Base-by-base conservation (phyloP, 257 asterid species). In the Capsicum baccatum region DNA sequence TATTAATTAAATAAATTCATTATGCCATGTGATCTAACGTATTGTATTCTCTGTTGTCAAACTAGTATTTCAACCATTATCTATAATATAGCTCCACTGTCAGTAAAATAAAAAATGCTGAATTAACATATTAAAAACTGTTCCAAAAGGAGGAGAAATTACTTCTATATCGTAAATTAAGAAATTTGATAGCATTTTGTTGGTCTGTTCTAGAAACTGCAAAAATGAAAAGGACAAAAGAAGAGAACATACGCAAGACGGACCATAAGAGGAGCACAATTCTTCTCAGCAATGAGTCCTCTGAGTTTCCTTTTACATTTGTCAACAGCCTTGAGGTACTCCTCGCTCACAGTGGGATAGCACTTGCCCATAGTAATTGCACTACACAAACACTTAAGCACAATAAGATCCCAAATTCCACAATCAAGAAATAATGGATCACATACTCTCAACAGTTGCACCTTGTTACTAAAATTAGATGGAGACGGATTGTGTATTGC, bases 181-280 rank as follows among this genome's bases (percentile, higher is more conserved):
- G 26, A 5, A 44, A 70, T 70, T n/a, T 17, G 37, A 13, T 70
- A 70, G 57, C 57, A 66, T 70, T 69, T n/a, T 6, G 3, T 59
- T 19, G 37, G 33, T 62, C 35, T 62, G 67, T 60, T 62, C 19
- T 44, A 44, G 44, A 19, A 14, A 16, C 8, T 17, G 4, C 15
- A 69, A 69, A 39, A 42, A 42, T 1, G 7, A 42, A 37, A 4
- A 42, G 55, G 21, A 8, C 58, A 81, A 15, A 54, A 16, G 52
- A 66, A n/a, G 56, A 17, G 42, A 15, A 42, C 56, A 35, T 86
- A 95, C 99, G 96, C 99, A 33, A 94, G 85, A 35, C 98, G 95
- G 17, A 95, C 95, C 97, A 94, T 93, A 85, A 95, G 80, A n/a
- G 98, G 98, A 89, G 98, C 97, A 85, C 98, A 94, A 69, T 89